Conservation (phyloP, 352 stramenopile genomes). For the Phytopythium sindhum region DNA sequence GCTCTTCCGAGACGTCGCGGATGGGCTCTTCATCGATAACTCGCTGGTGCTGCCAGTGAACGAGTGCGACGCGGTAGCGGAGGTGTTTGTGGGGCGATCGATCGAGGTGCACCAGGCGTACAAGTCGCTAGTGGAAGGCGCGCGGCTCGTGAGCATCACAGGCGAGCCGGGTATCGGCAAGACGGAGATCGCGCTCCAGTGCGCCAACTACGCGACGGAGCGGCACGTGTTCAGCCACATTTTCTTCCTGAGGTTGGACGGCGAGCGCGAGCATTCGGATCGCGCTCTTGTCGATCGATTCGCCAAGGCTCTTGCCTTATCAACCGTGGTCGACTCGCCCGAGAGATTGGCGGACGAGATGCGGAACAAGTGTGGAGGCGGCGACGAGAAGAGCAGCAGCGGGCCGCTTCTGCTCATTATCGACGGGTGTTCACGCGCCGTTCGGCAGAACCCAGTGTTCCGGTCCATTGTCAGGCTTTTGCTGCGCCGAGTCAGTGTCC, state of each 20-base stretch:
- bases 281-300: constrained; percentile 18
- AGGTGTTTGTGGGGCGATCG: constrained; percentile 75
- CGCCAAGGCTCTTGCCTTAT: constrained; percentile 39
- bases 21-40: constrained; percentile 61
- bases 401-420: constrained; percentile 62
- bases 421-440: constrained; percentile 65
- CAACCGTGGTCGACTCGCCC: constrained; percentile 15
- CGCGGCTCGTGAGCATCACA: constrained; percentile 69
- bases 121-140: constrained; percentile 73
- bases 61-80: constrained; percentile 69
- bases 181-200: constrained; percentile 75
- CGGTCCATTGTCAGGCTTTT: constrained; percentile 42
- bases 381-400: constrained; percentile 18
- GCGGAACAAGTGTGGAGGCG: constrained; percentile 28
- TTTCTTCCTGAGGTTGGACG: constrained; percentile 61
- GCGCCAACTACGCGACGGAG: constrained; percentile 74
- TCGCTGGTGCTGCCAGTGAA: constrained; percentile 53
- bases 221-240: constrained; percentile 67
- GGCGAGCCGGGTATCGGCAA: constrained; percentile 76
- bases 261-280: constrained; percentile 9
- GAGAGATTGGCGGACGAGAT: constrained; percentile 55
- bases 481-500: constrained; percentile 57
- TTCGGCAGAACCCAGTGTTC: constrained; percentile 42
- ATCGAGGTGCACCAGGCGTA: constrained; percentile 78
- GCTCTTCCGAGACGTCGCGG: constrained; percentile 60